Conservation (phyloP, 2,329 filamentous ascomycete species). For the Venturia asperata region DNA sequence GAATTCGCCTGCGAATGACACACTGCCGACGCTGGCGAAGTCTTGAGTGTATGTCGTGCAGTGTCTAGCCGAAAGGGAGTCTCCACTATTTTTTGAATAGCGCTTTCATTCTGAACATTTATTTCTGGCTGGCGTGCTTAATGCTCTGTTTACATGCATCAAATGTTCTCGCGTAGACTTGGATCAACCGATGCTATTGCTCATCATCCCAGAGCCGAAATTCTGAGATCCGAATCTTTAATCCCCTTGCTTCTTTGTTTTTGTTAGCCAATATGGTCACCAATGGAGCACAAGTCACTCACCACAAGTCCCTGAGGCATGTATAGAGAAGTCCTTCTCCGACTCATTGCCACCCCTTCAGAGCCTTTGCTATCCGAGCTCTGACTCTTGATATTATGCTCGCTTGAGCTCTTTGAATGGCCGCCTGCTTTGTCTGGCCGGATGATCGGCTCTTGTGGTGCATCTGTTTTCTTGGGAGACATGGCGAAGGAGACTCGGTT, state of each 20-base stretch:
- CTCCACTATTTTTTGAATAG: too few relatives aligned
- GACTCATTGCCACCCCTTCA: background rate
- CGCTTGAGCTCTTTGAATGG: background rate
- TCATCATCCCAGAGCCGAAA: too few relatives aligned
- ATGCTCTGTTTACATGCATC: too few relatives aligned
- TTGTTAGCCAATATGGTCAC: background rate
- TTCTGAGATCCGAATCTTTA: background rate
- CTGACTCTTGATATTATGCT: background rate
- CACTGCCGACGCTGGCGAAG: background rate
- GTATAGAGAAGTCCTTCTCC: background rate
- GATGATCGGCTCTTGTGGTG: background rate
- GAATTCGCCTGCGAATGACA: background rate
- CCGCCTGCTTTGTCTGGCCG: background rate
- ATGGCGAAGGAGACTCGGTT: background rate
- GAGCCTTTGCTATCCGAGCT: background rate
- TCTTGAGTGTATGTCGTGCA: background rate
- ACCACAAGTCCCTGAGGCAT: background rate
- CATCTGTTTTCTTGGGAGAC: background rate
- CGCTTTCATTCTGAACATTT: too few relatives aligned
- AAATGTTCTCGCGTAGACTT: too few relatives aligned
- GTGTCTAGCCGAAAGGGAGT: too few relatives aligned
- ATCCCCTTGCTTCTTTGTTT: background rate
- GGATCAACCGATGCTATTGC: too few relatives aligned
- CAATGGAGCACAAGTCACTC: background rate
- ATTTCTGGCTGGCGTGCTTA: too few relatives aligned